Evolutionary conservation across 2,329 filamentous ascomycete genomes (phyloP).

Genomic region (Aspergillus pseudoterreus): DNA sequence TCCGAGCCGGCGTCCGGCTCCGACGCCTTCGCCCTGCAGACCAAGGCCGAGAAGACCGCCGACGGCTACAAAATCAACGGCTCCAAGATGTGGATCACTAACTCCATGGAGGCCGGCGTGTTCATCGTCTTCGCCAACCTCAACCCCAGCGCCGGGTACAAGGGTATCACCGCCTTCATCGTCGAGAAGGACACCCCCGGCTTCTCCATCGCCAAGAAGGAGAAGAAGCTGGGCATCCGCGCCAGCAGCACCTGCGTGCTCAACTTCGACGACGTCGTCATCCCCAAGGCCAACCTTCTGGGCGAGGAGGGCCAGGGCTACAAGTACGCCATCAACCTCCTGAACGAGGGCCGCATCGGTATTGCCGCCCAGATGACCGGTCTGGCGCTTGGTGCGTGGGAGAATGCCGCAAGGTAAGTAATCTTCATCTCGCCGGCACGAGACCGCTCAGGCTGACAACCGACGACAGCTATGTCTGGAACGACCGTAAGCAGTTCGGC

Average conservation of each 20-base stretch:
- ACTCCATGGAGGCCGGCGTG: slow-evolving; percentile 86
- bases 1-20: slow-evolving; percentile 91
- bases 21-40: slow-evolving; percentile 92
- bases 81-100: slow-evolving; percentile 99
- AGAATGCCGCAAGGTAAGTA: slow-evolving; percentile 76
- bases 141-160: slow-evolving; percentile 87
- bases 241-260: slow-evolving; percentile 95
- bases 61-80: slow-evolving; percentile 84
- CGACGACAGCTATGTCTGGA: slow-evolving; percentile 80
- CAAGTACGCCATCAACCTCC: slow-evolving; percentile 90
- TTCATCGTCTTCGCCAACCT: slow-evolving; percentile 99
- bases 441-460: not conserved
- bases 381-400: slow-evolving; percentile 87
- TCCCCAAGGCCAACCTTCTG: slow-evolving; percentile 83
- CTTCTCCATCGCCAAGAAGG: slow-evolving; percentile 97
- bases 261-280: slow-evolving; percentile 93
- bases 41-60: slow-evolving; percentile 78
- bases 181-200: slow-evolving; percentile 86
- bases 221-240: slow-evolving; percentile 98
- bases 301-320: slow-evolving; percentile 89
- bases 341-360: slow-evolving; percentile 96
- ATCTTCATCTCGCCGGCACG: not conserved
- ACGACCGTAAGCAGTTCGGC: slow-evolving; percentile 96
- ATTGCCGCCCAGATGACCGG: slow-evolving; percentile 99
- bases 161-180: slow-evolving; percentile 93